Evolutionary conservation across 371 early-diverging fungal species (phyloP), one percentile per base, ranked within the genome.

Genomic region (Batkoa obscura): DNA sequence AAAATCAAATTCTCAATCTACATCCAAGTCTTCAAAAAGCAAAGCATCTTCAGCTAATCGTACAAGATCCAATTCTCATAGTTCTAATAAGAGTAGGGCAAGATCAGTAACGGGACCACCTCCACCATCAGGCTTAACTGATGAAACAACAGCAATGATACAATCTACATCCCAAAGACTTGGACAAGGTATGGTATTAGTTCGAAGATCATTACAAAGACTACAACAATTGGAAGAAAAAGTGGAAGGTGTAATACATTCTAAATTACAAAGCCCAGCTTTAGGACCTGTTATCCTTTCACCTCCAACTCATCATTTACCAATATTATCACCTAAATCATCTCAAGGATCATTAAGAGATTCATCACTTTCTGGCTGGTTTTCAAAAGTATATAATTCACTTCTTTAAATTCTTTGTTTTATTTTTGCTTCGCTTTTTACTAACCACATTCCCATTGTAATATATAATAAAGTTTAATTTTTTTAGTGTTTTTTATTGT

Each of bases 121-220:
- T n/a, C 45, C 45, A 4, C n/a, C 17, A 45, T 23, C 45, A 12
- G 17, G 17, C 8, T 6, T 15, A 30, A 15, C 32, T 3, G 32
- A 52, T 30, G 53, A 52, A 30, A 52, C 53, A 15, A 37, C 53
- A 2, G 53, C 53, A 35, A 35, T 52, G 31, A 33, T 52, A 8
- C 53, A 42, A 9, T 36, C 53, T 2, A 52, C 53, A 6, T 52
- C 53, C 4, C 53, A 52, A 5, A 37, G 32, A 15, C 34, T 52
- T 5, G 53, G 37, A 8, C 53, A 52, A 23, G 53, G 53, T 15
- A 52, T 52, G 53, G 32, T 39, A 6, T 31, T 52, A 5, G 37
- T 52, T 9, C 35, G 34, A 2, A 33, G 38, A 37, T 23, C 53
- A 3, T 15, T 52, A 4, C 53, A 52, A 30, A 6, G 53, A 13